Percentiles rank a stretch among this genome's conserved stretches.
Conservation (phyloP, 2,329 filamentous ascomycete genomes). For the Cyphellophora attinorum region DNA sequence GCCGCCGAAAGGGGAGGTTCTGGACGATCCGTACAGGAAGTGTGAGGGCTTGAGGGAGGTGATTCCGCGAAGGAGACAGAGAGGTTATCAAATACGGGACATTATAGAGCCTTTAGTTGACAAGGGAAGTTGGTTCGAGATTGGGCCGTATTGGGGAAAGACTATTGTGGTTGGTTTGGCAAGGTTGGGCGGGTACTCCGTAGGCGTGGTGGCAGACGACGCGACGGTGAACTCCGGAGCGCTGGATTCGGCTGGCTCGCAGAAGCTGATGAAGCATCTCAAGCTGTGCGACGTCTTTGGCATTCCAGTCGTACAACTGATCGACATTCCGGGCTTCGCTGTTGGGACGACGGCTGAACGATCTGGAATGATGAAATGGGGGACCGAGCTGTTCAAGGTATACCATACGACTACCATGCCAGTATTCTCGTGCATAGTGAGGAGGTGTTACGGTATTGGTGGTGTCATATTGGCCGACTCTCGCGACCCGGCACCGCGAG, state of each 20-base stretch:
- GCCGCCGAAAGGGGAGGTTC: conserved; percentile 38
- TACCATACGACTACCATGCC: conserved; percentile 56
- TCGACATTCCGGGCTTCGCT: conserved; percentile 51
- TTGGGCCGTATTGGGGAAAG: conserved; percentile 53
- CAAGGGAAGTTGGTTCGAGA: conserved; percentile 50
- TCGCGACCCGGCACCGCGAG: conserved; percentile 49
- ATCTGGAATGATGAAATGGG: conserved; percentile 55
- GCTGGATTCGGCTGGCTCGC: conserved; percentile 49
- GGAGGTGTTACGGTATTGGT: conserved; percentile 54
- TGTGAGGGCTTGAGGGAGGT: conserved; percentile 45
- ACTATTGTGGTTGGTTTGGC: conserved; percentile 54
- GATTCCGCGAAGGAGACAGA: conserved; percentile 47
- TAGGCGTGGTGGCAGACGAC: conserved; percentile 52
- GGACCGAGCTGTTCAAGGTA: conserved; percentile 49
- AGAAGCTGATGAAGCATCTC: conserved; percentile 51
- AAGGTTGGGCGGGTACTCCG: conserved; percentile 45
- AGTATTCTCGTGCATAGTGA: conserved; percentile 53
- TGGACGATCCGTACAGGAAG: conserved; percentile 41
- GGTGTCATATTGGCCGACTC: conserved; percentile 56
- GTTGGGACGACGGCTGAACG: conserved; percentile 55
- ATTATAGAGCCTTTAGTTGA: conserved; percentile 52
- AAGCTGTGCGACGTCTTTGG: conserved; percentile 59
- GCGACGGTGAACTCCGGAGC: conserved; percentile 54
- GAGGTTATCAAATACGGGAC: conserved; percentile 51
- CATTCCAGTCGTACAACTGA: conserved; percentile 52